Percentiles rank a stretch among this genome's conserved stretches.
phyloP scores from a whole-genome alignment of 768 basidiomycete species.

The Termitomyces sp. region DNA sequence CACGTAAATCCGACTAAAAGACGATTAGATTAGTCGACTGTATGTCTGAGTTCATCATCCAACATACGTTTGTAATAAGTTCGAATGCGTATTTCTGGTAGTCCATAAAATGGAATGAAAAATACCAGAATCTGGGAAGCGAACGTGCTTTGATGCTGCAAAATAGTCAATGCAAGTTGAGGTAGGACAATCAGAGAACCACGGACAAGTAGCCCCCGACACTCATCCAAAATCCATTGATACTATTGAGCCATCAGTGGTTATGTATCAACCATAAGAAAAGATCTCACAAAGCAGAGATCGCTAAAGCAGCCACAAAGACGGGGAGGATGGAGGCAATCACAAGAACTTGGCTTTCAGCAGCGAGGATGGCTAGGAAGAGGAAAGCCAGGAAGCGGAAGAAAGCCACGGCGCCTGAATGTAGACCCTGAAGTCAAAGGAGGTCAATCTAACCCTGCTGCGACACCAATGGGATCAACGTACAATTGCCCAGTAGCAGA shows the following conservation, averaged over 20 bases:
- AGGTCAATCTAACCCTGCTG: background rate
- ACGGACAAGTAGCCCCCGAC: constrained; percentile 42
- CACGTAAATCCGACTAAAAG: constrained; percentile 41
- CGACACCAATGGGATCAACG: constrained; percentile 9
- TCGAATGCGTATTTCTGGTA: constrained; percentile 43
- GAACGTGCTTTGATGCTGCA: constrained; percentile 45
- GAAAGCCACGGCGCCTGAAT: constrained; percentile 40
- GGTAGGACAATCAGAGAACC: background rate
- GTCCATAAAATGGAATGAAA: constrained; percentile 51
- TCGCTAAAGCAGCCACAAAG: constrained; percentile 55
- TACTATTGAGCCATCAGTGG: constrained; percentile 10
- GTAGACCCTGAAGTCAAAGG: constrained; percentile 33
- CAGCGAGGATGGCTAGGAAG: constrained; percentile 47
- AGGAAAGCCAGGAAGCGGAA: constrained; percentile 52
- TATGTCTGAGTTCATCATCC: constrained; percentile 7
- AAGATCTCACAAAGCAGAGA: constrained; percentile 37
- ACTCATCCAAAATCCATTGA: constrained; percentile 58
- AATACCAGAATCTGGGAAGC: constrained; percentile 56
- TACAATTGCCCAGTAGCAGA: constrained; percentile 49
- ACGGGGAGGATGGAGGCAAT: constrained; percentile 48
- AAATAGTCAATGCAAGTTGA: constrained; percentile 4
- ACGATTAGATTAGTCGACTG: constrained; percentile 17
- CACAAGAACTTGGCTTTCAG: constrained; percentile 47
- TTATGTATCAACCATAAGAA: background rate
- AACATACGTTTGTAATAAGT: constrained; percentile 28